A percentile compares a stretch with the other conserved stretches of the same genome.
phyloP scores from a whole-genome alignment of 306 rosid species.

The Begonia fuchsioides region DNA sequence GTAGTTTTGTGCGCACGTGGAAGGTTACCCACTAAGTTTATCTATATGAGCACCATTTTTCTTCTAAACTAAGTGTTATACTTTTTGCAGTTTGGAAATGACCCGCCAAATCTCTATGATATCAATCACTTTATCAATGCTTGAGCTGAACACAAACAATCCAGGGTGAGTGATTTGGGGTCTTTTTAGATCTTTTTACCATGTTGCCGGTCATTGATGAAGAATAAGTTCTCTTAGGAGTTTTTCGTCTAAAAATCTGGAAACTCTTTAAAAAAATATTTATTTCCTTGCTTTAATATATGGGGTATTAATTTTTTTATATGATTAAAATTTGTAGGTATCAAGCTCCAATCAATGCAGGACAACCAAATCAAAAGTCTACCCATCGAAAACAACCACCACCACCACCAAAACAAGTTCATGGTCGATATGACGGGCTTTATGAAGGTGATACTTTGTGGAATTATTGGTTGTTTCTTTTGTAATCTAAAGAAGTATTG shows the following conservation, averaged over 20 bases:
- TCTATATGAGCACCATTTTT: no score
- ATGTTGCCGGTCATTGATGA: neutral
- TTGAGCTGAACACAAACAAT: slow-evolving; percentile 56
- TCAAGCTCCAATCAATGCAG: slow-evolving; percentile 51
- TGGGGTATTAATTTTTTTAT: no score
- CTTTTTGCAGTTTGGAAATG: slow-evolving; percentile 80
- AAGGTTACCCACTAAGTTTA: no score
- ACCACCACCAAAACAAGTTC: slow-evolving; percentile 43
- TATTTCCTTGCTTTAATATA: neutral
- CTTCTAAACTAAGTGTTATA: no score
- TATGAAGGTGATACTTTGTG: slow-evolving; percentile 45
- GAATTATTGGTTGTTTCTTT: no score
- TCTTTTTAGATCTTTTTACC: neutral
- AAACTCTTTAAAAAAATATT: no score
- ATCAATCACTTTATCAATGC: slow-evolving; percentile 60
- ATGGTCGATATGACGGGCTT: slow-evolving; percentile 48
- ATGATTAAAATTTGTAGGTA: slow-evolving; percentile 25
- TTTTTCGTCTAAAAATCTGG: neutral
- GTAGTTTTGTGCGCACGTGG: no score
- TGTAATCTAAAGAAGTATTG: neutral
- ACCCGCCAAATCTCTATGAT: slow-evolving; percentile 98
- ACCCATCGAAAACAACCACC: slow-evolving; percentile 60
- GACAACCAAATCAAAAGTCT: slow-evolving; percentile 47
- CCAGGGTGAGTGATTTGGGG: slow-evolving; percentile 52
- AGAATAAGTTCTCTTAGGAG: neutral